phyloP scores from a whole-genome alignment of 352 stramenopile species.

The Pythium aphanidermatum region DNA sequence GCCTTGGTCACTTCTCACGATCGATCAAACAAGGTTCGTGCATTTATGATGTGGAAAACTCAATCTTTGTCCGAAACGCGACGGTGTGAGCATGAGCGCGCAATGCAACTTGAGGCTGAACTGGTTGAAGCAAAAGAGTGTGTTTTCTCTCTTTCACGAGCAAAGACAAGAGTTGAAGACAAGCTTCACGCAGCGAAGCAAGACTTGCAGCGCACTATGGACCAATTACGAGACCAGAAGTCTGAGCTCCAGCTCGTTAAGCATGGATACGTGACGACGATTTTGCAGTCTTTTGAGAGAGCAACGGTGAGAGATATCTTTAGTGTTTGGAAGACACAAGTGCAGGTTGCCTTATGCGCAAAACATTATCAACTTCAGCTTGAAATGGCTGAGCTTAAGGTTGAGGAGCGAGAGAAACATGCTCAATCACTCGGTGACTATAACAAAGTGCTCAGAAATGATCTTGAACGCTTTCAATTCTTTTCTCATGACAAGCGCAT shows the following conservation, averaged over 20 bases:
- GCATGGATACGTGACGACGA: conserved; percentile 46
- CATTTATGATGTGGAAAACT: conserved; percentile 3
- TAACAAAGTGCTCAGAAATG: conserved; percentile 58
- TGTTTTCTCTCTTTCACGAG: conserved; percentile 56
- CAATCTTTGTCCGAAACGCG: neutral
- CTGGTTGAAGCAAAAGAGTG: conserved; percentile 64
- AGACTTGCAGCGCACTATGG: conserved; percentile 26
- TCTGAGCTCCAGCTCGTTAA: conserved; percentile 68
- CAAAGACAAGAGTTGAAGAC: conserved; percentile 56
- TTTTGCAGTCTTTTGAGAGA: conserved; percentile 44
- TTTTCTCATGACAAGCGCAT: conserved; percentile 75
- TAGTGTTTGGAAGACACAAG: conserved; percentile 34
- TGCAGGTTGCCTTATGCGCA: conserved; percentile 24
- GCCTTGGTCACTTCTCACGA: neutral
- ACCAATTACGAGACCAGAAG: conserved; percentile 36
- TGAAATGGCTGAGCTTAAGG: conserved; percentile 46
- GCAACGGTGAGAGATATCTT: conserved; percentile 39
- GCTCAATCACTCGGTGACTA: conserved; percentile 64
- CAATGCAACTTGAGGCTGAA: conserved; percentile 23
- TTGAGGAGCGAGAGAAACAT: conserved; percentile 54
- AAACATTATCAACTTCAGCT: conserved; percentile 47
- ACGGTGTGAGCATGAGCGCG: conserved; percentile 15
- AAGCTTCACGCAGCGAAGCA: conserved; percentile 32
- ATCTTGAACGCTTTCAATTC: conserved; percentile 74
- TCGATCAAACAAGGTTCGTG: neutral